These are phyloP conservation scores for Ceratobasidium sp. DNA, from an alignment of 1,284 basidiomycete species.

Conservation along the genomic window DNA sequence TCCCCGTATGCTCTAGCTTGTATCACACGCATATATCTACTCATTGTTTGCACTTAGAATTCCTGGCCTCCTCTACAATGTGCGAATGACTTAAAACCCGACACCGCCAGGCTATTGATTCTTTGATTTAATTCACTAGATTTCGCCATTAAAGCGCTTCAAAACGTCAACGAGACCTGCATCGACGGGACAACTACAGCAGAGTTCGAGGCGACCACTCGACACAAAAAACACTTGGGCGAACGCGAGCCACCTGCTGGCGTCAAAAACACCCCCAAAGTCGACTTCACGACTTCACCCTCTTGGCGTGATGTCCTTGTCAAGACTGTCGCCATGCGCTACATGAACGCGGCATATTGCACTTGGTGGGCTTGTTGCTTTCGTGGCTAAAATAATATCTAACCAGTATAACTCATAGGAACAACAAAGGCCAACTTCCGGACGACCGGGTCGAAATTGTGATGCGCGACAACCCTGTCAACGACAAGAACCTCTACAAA, in stretches of 20 bases:
- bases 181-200: background rate
- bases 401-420: background rate
- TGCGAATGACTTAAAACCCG: background rate
- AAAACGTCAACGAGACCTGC: conserved; percentile 73
- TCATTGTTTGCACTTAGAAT: conserved; percentile 40
- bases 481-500: background rate
- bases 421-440: background rate
- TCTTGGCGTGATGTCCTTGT: conserved; percentile 73
- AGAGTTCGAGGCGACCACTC: background rate
- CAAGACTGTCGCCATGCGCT: conserved; percentile 84
- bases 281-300: conserved; percentile 56
- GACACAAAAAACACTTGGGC: background rate
- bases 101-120: background rate
- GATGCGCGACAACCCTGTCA: background rate
- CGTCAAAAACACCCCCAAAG: background rate
- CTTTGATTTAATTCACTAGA: conserved; percentile 54
- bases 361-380: conserved; percentile 82
- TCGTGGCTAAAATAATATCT: background rate
- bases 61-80: conserved; percentile 88
- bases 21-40: background rate
- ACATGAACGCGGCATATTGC: conserved; percentile 83
- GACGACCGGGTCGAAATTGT: background rate
- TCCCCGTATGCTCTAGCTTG: conserved; percentile 35
- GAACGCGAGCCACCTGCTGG: background rate
- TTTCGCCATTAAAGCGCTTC: conserved; percentile 83